Evolutionary conservation across 805 yeast genomes (phyloP).

Genomic region (Saccharomycopsis lassenensis): DNA sequence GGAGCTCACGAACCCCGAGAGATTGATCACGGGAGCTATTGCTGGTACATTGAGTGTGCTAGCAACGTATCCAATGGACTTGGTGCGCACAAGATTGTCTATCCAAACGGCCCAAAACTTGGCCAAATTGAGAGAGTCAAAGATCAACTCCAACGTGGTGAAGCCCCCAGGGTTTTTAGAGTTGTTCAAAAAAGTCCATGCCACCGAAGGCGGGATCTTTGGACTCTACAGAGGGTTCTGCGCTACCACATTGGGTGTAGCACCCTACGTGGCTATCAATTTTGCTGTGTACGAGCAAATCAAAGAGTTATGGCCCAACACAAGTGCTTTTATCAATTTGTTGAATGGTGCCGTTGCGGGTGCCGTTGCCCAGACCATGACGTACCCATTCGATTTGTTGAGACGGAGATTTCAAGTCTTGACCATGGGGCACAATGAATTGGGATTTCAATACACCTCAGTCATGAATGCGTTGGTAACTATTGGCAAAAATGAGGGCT

Average conservation of each 20-base stretch:
- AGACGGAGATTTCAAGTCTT: constrained; percentile 88
- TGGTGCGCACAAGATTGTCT: constrained; percentile 80
- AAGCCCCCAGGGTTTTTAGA: constrained; percentile 64
- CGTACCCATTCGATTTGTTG: constrained; percentile 85
- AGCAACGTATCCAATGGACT: constrained; percentile 85
- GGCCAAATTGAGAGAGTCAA: constrained; percentile 32
- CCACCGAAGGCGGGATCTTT: constrained; percentile 67
- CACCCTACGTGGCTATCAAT: constrained; percentile 90
- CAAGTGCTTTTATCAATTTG: constrained; percentile 26
- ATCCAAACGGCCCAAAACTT: constrained; percentile 70
- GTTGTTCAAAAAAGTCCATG: constrained; percentile 48
- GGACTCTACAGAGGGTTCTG: constrained; percentile 77
- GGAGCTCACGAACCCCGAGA: constrained; percentile 41
- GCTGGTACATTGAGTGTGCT: constrained; percentile 76
- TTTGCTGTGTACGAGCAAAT: constrained; percentile 81
- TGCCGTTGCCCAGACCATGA: constrained; percentile 79
- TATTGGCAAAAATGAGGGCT: constrained; percentile 67
- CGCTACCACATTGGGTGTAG: constrained; percentile 92
- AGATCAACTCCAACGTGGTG: constrained; percentile 22
- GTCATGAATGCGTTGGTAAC: constrained; percentile 63
- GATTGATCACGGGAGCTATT: constrained; percentile 65
- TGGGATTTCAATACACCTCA: constrained; percentile 76
- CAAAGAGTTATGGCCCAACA: constrained; percentile 42
- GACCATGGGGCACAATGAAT: constrained; percentile 58
- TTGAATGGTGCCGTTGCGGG: constrained; percentile 79